phyloP scores from a whole-genome alignment of 2,329 filamentous ascomycete species.

The Calonectria hongkongensis region DNA sequence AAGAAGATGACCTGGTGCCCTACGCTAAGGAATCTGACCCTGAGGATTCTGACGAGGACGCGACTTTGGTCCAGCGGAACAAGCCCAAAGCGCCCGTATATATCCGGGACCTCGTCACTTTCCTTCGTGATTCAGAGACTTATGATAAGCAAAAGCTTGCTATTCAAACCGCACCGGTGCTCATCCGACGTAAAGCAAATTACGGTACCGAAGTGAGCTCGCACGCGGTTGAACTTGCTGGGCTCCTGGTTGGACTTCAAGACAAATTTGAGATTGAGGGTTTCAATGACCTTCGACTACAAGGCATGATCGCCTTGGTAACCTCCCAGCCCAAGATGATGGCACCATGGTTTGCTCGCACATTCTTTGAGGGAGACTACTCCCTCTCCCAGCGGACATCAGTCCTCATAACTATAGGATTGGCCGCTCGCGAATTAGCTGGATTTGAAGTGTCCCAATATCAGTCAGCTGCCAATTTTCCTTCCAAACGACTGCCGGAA shows the following conservation, averaged over 20 bases:
- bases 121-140: constrained; percentile 86
- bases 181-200: constrained; percentile 91
- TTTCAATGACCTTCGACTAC: constrained; percentile 84
- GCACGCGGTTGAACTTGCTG: constrained; percentile 87
- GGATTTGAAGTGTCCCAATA: constrained; percentile 80
- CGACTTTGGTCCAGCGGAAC: constrained; percentile 88
- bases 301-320: constrained; percentile 88
- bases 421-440: constrained; percentile 89
- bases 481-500: constrained; percentile 85
- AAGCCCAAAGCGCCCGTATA: constrained; percentile 93
- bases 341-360: constrained; percentile 88
- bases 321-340: constrained; percentile 85
- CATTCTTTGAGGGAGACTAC: constrained; percentile 94
- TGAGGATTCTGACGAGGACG: constrained; percentile 95
- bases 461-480: constrained; percentile 76
- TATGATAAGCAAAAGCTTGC: constrained; percentile 90
- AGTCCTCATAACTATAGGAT: constrained; percentile 86
- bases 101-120: constrained; percentile 87
- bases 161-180: constrained; percentile 82
- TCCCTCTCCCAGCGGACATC: constrained; percentile 89
- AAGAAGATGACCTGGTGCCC: constrained; percentile 81
- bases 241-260: constrained; percentile 85
- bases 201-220: constrained; percentile 93
- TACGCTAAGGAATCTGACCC: constrained; percentile 92
- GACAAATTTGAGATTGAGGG: constrained; percentile 88